Evolutionary conservation across 2,329 filamentous ascomycete species (phyloP).

Genomic region (Trichoderma sp.): DNA sequence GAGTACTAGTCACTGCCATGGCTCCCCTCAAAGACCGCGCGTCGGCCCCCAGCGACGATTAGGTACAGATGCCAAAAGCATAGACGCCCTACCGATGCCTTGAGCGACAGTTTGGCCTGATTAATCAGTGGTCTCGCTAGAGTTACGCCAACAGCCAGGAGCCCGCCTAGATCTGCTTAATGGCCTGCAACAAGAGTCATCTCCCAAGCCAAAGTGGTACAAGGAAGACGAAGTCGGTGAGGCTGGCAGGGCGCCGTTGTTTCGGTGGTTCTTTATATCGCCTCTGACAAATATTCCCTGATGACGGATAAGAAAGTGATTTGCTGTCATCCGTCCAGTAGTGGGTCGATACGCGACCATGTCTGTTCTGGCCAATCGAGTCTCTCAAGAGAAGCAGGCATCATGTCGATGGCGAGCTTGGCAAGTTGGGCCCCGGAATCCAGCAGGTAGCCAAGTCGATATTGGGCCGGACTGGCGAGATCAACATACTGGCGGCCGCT

Average conservation of each 20-base stretch:
- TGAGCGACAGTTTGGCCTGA: not conserved
- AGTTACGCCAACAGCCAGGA: not conserved
- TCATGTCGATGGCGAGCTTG: not conserved
- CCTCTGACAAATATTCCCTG: slow-evolving; percentile 15
- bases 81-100: not conserved
- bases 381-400: not conserved
- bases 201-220: not conserved
- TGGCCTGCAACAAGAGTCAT: not conserved
- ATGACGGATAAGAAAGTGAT: slow-evolving; percentile 14
- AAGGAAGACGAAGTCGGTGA: slow-evolving; percentile 16
- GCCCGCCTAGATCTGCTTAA: not conserved
- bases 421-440: not conserved
- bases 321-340: slow-evolving; percentile 12
- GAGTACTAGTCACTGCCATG: slow-evolving; percentile 13
- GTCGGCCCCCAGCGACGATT: slow-evolving; percentile 2
- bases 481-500: not conserved
- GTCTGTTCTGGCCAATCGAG: slow-evolving; percentile 10
- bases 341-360: slow-evolving; percentile 13
- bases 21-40: not conserved
- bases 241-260: not conserved
- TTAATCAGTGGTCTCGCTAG: not conserved
- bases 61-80: not conserved
- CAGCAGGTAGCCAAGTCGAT: not conserved
- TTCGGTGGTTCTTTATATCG: slow-evolving; percentile 6
- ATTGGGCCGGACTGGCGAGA: not conserved